Base-by-base conservation (phyloP, 2,329 filamentous ascomycete species). In the Phialophora tarda region DNA sequence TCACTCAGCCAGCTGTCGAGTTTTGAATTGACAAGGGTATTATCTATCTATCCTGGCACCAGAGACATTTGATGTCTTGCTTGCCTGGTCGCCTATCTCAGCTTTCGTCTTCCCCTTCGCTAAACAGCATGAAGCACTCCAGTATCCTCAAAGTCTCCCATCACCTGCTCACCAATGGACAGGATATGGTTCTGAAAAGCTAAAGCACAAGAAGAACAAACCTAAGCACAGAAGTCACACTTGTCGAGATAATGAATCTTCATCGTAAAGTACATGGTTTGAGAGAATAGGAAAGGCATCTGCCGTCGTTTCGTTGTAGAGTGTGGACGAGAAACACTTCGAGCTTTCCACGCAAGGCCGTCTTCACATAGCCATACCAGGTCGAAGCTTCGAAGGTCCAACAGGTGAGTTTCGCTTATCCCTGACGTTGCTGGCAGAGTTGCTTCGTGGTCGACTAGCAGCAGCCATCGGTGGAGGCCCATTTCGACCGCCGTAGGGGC, bases 391-490 rank as follows among this genome's bases (percentile, higher is more conserved):
- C 8, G 72, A 73, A 17, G 72, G 71, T 53, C 71, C 71, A 47
- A 66, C 67, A 24, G 72, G 72, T 51, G 77, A 82, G 67, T 78
- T 77, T 60, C 79, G 77, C 70, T 81, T 78, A 67, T 75, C 78
- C 69, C 75, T 73, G 66, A 78, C 77, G 28, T 73, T 74, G 53
- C 77, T 76, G 14, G 78, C 75, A 51, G 81, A 82, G 68, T 82
- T 82, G 71, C 81, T 83, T 62, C 80, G 74, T 66, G 75, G 73
- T 48, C 79, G 77, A 66, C 78, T 74, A 55, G 70, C 73, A n/a
- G 77, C 77, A 70, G 78, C 79, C 28, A 76, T 72, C 4, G 80
- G 80, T 38, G 77, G 75, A 38, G 78, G 78, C 68, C 81, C 74
- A 8, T 78, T 79, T 6, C 78, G 77, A 21, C 71, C 73, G 38